phyloP scores from a whole-genome alignment of 805 yeast genomes.

The Priceomyces haplophilus region DNA sequence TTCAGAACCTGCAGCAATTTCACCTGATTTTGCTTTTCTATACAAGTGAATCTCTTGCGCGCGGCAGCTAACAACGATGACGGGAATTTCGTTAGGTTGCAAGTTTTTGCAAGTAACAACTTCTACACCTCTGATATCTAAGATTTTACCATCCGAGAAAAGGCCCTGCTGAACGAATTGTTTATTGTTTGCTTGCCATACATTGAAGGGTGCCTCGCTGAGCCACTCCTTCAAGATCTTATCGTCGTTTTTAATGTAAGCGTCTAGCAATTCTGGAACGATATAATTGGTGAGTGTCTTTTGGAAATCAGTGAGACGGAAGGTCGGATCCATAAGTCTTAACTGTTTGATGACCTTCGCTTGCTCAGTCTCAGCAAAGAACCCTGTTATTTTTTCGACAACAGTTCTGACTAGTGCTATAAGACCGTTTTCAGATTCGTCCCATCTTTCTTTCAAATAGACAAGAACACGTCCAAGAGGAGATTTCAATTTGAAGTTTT shows the following conservation, averaged over 20 bases:
- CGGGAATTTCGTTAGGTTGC: constrained; percentile 91
- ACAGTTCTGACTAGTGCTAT: constrained; percentile 77
- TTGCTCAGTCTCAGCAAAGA: constrained; percentile 94
- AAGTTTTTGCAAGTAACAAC: constrained; percentile 82
- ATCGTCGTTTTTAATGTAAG: constrained; percentile 89
- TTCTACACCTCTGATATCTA: constrained; percentile 94
- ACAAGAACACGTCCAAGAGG: constrained; percentile 64
- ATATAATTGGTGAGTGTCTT: constrained; percentile 86
- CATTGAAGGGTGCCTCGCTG: constrained; percentile 94
- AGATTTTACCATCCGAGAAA: constrained; percentile 84
- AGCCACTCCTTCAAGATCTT: constrained; percentile 83
- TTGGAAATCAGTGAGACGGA: constrained; percentile 74
- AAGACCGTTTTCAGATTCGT: constrained; percentile 91
- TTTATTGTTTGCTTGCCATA: constrained; percentile 90
- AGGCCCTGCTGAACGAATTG: constrained; percentile 88
- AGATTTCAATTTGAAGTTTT: constrained; percentile 63
- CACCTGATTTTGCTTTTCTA: constrained; percentile 88
- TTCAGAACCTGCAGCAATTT: constrained; percentile 93
- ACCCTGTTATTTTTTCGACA: constrained; percentile 74
- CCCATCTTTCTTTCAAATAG: constrained; percentile 70
- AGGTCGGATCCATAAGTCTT: constrained; percentile 85
- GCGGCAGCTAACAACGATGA: constrained; percentile 87
- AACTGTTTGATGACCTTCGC: constrained; percentile 88
- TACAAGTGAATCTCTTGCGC: constrained; percentile 93
- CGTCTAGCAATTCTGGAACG: constrained; percentile 93